Conservation (phyloP, 148 eudicot genomes). For the Oxyria digyna region DNA sequence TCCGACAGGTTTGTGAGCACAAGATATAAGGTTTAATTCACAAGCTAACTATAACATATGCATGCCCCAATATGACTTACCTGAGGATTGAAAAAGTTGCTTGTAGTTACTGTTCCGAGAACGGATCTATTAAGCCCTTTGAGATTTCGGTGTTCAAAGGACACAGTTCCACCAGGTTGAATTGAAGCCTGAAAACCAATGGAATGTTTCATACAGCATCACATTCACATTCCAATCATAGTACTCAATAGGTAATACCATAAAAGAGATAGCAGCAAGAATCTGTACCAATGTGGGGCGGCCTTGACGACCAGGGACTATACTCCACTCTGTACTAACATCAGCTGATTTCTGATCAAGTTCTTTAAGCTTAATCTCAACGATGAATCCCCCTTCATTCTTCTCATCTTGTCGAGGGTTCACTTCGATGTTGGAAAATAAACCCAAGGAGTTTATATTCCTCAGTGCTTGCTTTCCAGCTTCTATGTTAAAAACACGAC, state of each 20-base stretch:
- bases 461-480: constrained; percentile 93
- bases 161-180: constrained; percentile 91
- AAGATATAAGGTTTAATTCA: not conserved
- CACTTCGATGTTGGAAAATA: constrained; percentile 94
- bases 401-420: constrained; percentile 92
- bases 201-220: not conserved
- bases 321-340: constrained; percentile 96
- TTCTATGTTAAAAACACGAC: constrained; percentile 81
- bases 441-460: constrained; percentile 73
- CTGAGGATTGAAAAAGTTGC: constrained; percentile 95
- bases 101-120: constrained; percentile 85
- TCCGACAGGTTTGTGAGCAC: not conserved
- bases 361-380: constrained; percentile 92
- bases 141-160: constrained; percentile 89
- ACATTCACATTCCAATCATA: not conserved
- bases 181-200: constrained; percentile 65
- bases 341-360: constrained; percentile 90
- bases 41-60: not conserved
- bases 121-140: constrained; percentile 81
- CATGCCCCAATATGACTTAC: constrained; percentile 20
- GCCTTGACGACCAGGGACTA: constrained; percentile 88
- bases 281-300: constrained; percentile 78
- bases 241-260: not conserved
- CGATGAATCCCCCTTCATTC: constrained; percentile 87
- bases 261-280: not conserved